A percentile compares a stretch with the other conserved stretches of the same genome.
Conservation (phyloP, 2,329 filamentous ascomycete genomes). For the Neocatenulostroma microsporum region DNA sequence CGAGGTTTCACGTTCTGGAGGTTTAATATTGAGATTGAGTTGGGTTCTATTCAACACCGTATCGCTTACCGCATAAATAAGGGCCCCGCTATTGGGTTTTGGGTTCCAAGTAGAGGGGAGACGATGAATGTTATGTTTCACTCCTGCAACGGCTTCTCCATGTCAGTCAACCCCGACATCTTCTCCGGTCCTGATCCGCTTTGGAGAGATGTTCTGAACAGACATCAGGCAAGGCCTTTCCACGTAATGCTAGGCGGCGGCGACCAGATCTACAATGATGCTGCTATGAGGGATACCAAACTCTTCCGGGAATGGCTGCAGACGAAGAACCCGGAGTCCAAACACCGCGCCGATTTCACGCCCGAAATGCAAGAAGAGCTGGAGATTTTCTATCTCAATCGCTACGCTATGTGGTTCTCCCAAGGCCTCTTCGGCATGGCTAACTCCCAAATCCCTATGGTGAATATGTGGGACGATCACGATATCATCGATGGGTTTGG, state of each 20-base stretch:
- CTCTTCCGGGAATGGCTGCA: slow-evolving; percentile 78
- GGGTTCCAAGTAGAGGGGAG: slow-evolving; percentile 77
- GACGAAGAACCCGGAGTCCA: slow-evolving; percentile 70
- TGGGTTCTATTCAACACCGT: slow-evolving; percentile 67
- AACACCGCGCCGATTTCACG: slow-evolving; percentile 70
- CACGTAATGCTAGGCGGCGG: slow-evolving; percentile 98
- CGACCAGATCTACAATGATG: slow-evolving; percentile 95
- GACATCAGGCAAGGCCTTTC: slow-evolving; percentile 83
- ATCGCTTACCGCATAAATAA: slow-evolving; percentile 94
- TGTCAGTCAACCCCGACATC: slow-evolving; percentile 65
- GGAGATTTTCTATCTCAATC: slow-evolving; percentile 77
- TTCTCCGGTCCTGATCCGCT: slow-evolving; percentile 91
- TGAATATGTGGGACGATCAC: slow-evolving; percentile 97
- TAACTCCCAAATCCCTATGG: slow-evolving; percentile 90
- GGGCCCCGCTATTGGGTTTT: slow-evolving; percentile 82
- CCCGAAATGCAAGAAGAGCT: slow-evolving; percentile 79
- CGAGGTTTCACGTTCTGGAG: slow-evolving; percentile 92
- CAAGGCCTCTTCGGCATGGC: slow-evolving; percentile 91
- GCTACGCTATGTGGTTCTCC: slow-evolving; percentile 93
- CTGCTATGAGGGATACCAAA: slow-evolving; percentile 63
- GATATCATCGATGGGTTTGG: slow-evolving; percentile 66
- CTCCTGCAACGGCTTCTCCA: slow-evolving; percentile 92
- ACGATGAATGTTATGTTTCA: slow-evolving; percentile 99
- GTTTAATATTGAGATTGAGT: slow-evolving; percentile 89
- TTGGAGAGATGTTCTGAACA: slow-evolving; percentile 93